A percentile compares a stretch with the other conserved stretches of the same genome.
Evolutionary conservation across 495 filamentous ascomycete species (phyloP).

Genomic region (Penicillium turbatum): DNA sequence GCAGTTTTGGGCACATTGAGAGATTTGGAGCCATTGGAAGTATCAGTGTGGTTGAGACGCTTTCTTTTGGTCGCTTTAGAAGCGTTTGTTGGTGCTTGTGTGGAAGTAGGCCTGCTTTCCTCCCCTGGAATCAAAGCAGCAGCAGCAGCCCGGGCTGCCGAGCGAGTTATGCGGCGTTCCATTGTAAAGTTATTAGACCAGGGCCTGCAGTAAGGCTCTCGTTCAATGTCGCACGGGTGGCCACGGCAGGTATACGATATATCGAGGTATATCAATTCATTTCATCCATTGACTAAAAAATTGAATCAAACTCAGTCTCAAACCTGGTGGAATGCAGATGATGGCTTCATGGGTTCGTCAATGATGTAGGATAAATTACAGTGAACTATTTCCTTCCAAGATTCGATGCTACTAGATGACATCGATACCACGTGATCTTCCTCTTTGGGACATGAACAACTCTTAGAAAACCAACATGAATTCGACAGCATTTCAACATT

Average conservation of each 20-base stretch:
- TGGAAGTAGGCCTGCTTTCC: neutral
- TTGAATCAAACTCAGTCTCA: neutral
- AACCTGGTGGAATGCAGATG: neutral
- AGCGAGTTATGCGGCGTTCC: slow-evolving; percentile 25
- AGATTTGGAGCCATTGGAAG: neutral
- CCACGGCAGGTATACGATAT: neutral
- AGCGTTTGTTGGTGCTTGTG: neutral
- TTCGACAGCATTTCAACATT: neutral
- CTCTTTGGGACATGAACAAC: neutral
- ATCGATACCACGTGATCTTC: neutral
- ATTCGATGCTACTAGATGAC: neutral
- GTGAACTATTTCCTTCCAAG: no score
- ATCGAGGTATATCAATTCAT: neutral
- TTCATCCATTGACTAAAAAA: neutral
- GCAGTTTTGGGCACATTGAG: neutral
- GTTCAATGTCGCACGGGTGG: neutral
- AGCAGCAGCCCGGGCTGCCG: slow-evolving; percentile 18
- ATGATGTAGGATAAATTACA: no score
- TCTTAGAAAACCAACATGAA: neutral
- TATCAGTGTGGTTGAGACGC: neutral
- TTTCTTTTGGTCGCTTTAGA: neutral
- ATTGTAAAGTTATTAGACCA: neutral
- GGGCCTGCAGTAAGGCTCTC: neutral
- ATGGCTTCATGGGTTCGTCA: neutral
- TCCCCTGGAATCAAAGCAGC: slow-evolving; percentile 9